These are phyloP conservation scores for Kluyveromyces sp. DNA, from an alignment of 1,139 yeast genomes.

Conservation along the genomic window DNA sequence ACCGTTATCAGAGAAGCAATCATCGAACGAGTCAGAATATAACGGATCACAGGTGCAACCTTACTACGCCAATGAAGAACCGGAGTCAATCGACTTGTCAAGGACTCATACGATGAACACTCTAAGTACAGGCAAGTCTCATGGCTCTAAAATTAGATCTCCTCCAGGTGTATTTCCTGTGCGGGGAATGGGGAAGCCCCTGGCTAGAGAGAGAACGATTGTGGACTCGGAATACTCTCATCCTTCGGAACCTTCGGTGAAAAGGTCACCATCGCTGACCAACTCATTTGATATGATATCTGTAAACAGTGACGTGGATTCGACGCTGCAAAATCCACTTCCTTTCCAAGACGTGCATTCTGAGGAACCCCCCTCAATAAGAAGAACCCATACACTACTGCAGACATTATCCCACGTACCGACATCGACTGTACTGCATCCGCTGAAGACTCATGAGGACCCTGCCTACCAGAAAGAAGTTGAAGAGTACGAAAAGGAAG, in stretches of 20 bases:
- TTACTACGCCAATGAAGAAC: background rate
- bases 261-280: background rate
- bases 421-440: background rate
- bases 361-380: background rate
- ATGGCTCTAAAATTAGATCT: constrained; percentile 35
- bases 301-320: constrained; percentile 6
- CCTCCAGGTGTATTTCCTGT: constrained; percentile 78
- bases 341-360: background rate
- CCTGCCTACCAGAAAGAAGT: constrained; percentile 20
- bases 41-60: background rate
- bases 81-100: background rate
- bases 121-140: background rate
- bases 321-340: constrained; percentile 1
- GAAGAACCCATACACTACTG: background rate
- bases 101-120: background rate
- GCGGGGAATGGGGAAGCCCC: constrained; percentile 64
- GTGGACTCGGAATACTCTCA: constrained; percentile 34
- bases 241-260: background rate
- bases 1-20: constrained; percentile 1
- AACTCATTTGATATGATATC: constrained; percentile 6
- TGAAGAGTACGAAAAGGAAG: constrained; percentile 20
- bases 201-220: constrained; percentile 47
- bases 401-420: background rate
- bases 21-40: background rate
- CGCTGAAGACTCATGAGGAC: background rate